phyloP scores from a whole-genome alignment of 192 early-diverging fungal genomes.

The Pilaira anomala region DNA sequence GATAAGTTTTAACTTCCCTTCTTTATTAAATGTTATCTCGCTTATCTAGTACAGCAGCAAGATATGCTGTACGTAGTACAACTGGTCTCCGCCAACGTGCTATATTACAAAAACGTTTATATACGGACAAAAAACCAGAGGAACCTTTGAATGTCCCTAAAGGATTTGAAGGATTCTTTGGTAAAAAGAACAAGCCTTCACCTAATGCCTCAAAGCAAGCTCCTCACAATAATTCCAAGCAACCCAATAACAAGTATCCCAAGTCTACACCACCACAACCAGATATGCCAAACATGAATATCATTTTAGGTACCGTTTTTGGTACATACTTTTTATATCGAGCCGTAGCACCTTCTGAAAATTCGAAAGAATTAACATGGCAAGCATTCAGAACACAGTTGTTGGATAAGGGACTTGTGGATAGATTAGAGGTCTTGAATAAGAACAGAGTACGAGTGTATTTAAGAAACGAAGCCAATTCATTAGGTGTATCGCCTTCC shows the following conservation, averaged over 20 bases:
- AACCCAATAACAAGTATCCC: neutral
- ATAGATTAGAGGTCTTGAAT: constrained; percentile 86
- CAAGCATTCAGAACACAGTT: constrained; percentile 86
- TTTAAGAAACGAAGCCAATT: constrained; percentile 62
- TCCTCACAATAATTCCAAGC: neutral
- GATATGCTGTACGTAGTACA: neutral
- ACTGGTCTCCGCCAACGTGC: constrained; percentile 2
- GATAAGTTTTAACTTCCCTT: too few relatives aligned
- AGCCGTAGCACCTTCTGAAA: constrained; percentile 40
- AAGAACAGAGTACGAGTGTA: constrained; percentile 77
- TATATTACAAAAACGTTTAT: constrained; percentile 8
- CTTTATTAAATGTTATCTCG: too few relatives aligned
- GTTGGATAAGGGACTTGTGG: constrained; percentile 89
- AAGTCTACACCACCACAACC: constrained; percentile 13
- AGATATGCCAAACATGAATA: constrained; percentile 43
- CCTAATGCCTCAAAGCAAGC: constrained; percentile 4
- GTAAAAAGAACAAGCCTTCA: constrained; percentile 36
- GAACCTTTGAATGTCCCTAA: constrained; percentile 46
- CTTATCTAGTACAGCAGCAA: too few relatives aligned
- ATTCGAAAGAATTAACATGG: constrained; percentile 77
- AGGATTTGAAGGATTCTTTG: constrained; percentile 72
- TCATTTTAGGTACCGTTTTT: constrained; percentile 41
- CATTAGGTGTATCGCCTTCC: constrained; percentile 26
- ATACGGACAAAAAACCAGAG: constrained; percentile 1
- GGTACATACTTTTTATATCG: constrained; percentile 50